phyloP scores from a whole-genome alignment of 768 basidiomycete genomes.

The Leccinum aurantiacum region DNA sequence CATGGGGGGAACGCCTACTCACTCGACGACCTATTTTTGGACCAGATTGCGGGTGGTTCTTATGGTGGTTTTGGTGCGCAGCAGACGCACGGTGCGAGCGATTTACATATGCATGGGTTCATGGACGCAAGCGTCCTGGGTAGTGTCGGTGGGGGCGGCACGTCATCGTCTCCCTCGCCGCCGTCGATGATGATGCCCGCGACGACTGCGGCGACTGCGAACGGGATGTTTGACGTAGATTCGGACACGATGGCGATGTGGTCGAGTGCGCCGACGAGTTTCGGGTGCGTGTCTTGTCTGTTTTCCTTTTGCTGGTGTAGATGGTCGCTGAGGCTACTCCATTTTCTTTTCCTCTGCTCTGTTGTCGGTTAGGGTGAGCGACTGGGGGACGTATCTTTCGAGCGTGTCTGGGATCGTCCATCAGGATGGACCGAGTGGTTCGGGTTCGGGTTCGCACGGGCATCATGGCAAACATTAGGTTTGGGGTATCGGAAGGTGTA shows the following conservation, averaged over 20 bases:
- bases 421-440: conserved; percentile 10
- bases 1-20: conserved; percentile 10
- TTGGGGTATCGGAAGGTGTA: neutral
- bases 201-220: conserved; percentile 1
- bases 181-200: neutral
- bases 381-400: conserved; percentile 41
- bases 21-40: conserved; percentile 26
- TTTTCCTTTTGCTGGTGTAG: neutral
- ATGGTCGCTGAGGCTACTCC: conserved; percentile 1
- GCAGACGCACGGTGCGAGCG: conserved; percentile 1
- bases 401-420: conserved; percentile 30
- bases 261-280: conserved; percentile 58
- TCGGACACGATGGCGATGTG: conserved; percentile 59
- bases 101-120: conserved; percentile 15
- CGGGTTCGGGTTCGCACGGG: conserved; percentile 2
- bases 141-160: neutral
- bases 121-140: conserved; percentile 8
- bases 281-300: conserved; percentile 50
- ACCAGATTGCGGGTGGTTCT: conserved; percentile 12
- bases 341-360: neutral
- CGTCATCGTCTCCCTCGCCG: neutral
- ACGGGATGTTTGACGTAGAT: conserved; percentile 34
- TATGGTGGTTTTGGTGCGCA: conserved; percentile 6
- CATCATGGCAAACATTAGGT: neutral
- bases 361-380: conserved; percentile 32